A percentile compares a stretch with the other conserved stretches of the same genome.
Conservation (phyloP, 306 rosid genomes). For the Astragalus glycyphyllos region DNA sequence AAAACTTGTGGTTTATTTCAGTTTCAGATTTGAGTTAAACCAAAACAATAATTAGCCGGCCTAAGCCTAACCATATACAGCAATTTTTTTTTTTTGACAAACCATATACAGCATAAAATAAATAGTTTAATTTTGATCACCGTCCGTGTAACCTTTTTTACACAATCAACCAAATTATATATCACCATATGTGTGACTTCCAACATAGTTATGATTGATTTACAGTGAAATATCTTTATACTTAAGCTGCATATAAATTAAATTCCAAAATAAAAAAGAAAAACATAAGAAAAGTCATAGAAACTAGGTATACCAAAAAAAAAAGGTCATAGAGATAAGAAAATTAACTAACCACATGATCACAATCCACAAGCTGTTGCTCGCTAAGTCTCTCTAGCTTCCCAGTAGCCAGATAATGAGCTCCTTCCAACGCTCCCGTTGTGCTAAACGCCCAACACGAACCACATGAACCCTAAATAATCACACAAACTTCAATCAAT, state of each 20-base stretch:
- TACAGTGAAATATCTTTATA: too few species aligned
- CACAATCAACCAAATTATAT: too few species aligned
- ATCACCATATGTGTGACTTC: too few species aligned
- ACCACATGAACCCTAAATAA: conserved; percentile 79
- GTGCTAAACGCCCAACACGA: conserved; percentile 98
- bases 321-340: not conserved
- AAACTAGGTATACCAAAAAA: too few species aligned
- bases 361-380: conserved; percentile 99
- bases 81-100: not conserved
- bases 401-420: conserved; percentile 74
- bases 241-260: not conserved
- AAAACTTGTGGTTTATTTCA: not conserved
- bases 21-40: not conserved
- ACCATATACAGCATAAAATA: not conserved
- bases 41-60: not conserved
- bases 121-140: too few species aligned
- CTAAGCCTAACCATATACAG: not conserved
- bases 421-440: conserved; percentile 92
- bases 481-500: conserved; percentile 2
- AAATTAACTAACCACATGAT: conserved; percentile 82
- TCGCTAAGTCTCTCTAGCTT: conserved; percentile 81
- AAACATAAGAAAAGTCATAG: not conserved
- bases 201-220: too few species aligned
- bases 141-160: too few species aligned
- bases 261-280: not conserved